Base-by-base conservation (phyloP, 1,284 basidiomycete genomes). In the Leccinum subrobustum region DNA sequence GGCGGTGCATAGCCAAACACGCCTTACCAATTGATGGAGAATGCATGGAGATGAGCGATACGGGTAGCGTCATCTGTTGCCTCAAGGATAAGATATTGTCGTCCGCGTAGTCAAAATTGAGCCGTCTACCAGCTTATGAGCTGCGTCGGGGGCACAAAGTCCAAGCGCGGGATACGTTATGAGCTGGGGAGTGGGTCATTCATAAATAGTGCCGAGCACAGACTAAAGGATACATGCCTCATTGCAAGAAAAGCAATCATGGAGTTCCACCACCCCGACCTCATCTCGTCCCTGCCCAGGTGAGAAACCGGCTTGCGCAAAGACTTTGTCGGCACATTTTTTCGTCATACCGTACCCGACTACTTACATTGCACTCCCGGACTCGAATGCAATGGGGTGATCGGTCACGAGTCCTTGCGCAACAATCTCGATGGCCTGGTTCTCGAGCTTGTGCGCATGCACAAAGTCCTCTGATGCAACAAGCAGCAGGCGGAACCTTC, bases 141-240 rank as follows among this genome's bases (percentile, higher is more conserved):
- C 91, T 60, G 91, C 85, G 3, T 87, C 88, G 4, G 78, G 75
- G 31, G 79, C 76, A 67, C 89, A 92, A 23, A 95, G 52, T 6
- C 93, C 88, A 51, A 95, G 79, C 18, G 91, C 92, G n/a, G 91
- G 85, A 70, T 95, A 95, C 25, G 87, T 91, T 65, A 95, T 83
- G 47, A 95, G 83, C 89, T 91, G 60, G 14, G 12, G 58, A 52
- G 18, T 3, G 5, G 33, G 52, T 53, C 52, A 53, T 23, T 31
- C 5, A 20, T 4, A 6, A 25, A 60, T 23, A 29, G 12, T 54
- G 52, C n/a, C 25, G 8, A 52, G 4, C 9, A 51, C 12, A 44
- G 9, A 29, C 20, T 52, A 29, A 50, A 56, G 3, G 9, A 23
- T 11, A 64, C 74, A 14, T 65, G 86, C 89, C 79, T 92, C 89